A percentile compares a stretch with the other conserved stretches of the same genome.
These are phyloP conservation scores for Auricularia sp. DNA, from an alignment of 768 basidiomycete species.

Conservation along the genomic window DNA sequence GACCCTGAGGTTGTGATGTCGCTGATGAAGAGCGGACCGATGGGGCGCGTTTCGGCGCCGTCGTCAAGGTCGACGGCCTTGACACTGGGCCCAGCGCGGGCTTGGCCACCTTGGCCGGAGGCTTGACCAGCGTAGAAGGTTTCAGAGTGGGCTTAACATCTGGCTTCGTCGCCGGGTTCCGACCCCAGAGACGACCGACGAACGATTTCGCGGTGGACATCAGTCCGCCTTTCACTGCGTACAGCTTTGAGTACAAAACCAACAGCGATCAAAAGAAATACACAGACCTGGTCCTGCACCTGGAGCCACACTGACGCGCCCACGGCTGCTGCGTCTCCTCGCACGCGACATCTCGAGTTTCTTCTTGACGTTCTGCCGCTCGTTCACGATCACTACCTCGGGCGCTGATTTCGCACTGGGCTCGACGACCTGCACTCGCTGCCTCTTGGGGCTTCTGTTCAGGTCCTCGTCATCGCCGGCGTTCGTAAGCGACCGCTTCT, in stretches of 20 bases:
- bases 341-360: conserved; percentile 60
- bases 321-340: conserved; percentile 59
- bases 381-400: conserved; percentile 25
- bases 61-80: neutral
- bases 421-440: conserved; percentile 20
- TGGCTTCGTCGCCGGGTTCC: neutral
- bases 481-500: neutral
- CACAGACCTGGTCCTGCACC: neutral
- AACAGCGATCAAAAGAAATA: neutral
- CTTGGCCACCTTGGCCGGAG: neutral
- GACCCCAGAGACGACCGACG: neutral
- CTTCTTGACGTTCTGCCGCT: conserved; percentile 50
- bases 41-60: neutral
- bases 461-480: conserved; percentile 24
- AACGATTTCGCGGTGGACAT: neutral
- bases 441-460: conserved; percentile 34
- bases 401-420: neutral
- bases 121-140: neutral
- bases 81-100: neutral
- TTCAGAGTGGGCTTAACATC: neutral
- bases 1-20: neutral
- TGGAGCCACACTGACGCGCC: conserved; percentile 28
- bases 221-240: neutral
- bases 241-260: neutral
- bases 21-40: neutral